A percentile compares a stretch with the other conserved stretches of the same genome.
phyloP scores from a whole-genome alignment of 1,139 yeast genomes.

The Yamadazyma kanchanaburiensis region DNA sequence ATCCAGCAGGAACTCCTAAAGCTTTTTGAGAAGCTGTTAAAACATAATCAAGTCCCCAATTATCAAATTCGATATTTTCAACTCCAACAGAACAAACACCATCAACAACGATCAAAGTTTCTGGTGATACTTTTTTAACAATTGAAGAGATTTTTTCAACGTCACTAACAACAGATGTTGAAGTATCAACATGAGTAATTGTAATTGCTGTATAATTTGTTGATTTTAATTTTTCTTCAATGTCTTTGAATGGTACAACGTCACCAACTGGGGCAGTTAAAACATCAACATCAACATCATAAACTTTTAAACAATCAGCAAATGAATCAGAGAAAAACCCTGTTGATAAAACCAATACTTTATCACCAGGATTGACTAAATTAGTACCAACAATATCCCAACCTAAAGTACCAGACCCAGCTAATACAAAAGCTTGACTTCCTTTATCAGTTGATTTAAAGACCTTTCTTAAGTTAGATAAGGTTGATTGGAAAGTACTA shows the following conservation, averaged over 20 bases:
- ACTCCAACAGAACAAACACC: constrained; percentile 95
- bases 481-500: constrained; percentile 64
- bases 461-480: constrained; percentile 65
- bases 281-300: constrained; percentile 70
- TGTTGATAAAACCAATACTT: constrained; percentile 81
- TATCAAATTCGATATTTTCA: constrained; percentile 80
- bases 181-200: constrained; percentile 93
- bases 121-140: constrained; percentile 67
- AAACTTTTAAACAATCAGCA: constrained; percentile 72
- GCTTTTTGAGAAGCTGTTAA: constrained; percentile 96
- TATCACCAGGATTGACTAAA: constrained; percentile 61
- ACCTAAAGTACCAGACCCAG: constrained; percentile 94
- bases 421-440: constrained; percentile 75
- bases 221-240: constrained; percentile 52
- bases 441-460: constrained; percentile 65
- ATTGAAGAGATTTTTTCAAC: constrained; percentile 60
- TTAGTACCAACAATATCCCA: constrained; percentile 91
- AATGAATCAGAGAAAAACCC: constrained; percentile 89
- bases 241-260: constrained; percentile 54
- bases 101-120: constrained; percentile 80
- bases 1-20: constrained; percentile 91
- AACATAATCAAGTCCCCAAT: constrained; percentile 87
- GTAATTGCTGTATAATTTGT: constrained; percentile 68
- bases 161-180: constrained; percentile 85
- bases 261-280: constrained; percentile 71